Conservation (phyloP, 768 basidiomycete species). For the Tulasnella sp. region DNA sequence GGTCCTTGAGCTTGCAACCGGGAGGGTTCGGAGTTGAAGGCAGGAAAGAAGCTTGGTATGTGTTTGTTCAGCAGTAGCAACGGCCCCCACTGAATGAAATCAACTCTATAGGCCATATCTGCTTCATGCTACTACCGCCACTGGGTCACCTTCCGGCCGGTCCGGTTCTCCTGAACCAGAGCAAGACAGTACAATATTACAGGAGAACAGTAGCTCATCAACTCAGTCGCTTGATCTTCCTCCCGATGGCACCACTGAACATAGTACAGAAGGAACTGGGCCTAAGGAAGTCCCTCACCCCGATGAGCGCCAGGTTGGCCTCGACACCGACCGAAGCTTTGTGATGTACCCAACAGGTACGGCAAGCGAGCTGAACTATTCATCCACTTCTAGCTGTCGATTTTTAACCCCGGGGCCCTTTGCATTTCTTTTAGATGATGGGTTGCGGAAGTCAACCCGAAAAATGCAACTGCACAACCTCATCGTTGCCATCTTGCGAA, state of each 20-base stretch:
- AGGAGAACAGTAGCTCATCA: not conserved
- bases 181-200: not conserved
- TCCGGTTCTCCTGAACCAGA: not conserved
- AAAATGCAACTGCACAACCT: conserved; percentile 64
- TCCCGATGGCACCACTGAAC: conserved; percentile 30
- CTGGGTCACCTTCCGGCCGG: conserved; percentile 5
- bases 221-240: conserved; percentile 28
- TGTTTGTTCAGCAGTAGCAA: conserved; percentile 27
- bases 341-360: conserved; percentile 88
- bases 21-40: conserved; percentile 59
- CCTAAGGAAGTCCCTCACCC: conserved; percentile 44
- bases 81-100: conserved; percentile 32
- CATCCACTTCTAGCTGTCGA: not conserved
- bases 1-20: conserved; percentile 49
- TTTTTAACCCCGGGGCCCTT: conserved; percentile 27
- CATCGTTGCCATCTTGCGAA: conserved; percentile 70
- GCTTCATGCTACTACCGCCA: conserved; percentile 36
- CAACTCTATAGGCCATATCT: conserved; percentile 40
- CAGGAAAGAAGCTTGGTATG: conserved; percentile 56
- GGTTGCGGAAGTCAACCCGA: conserved; percentile 37
- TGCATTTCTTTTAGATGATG: conserved; percentile 34
- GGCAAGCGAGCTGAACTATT: conserved; percentile 29
- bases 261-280: not conserved
- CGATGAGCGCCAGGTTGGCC: conserved; percentile 81
- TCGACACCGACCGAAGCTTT: conserved; percentile 91